Base-by-base conservation (phyloP, 1,284 basidiomycete species). In the Rhodotorula sp. region DNA sequence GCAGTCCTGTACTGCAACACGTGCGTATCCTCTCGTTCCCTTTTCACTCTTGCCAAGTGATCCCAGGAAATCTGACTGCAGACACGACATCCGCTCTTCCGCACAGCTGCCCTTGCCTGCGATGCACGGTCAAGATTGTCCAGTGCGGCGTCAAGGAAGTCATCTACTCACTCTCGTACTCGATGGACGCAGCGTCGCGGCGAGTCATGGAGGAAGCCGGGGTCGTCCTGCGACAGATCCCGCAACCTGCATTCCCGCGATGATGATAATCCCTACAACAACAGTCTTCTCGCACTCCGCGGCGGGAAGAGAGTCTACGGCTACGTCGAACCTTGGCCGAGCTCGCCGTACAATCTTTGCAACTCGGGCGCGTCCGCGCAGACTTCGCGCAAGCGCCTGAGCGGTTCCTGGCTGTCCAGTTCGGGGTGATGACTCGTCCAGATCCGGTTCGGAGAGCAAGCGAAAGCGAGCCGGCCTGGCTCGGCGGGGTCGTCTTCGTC, bases 91-190 rank as follows among this genome's bases (percentile, higher is more conserved):
- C 20, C 46, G 16, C 39, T 8, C 18, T 3, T 14, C 49, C 20
- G n/a, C 43, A 47, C 77, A 97, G 94, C n/a, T 98, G 97, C 79
- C 97, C 97, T 0, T 99, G 97, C 81, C 84, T 99, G 15, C 89
- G 89, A 74, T 99, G 97, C 80, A 93, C 94, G 0, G 90, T 98
- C 81, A 99, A 99, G 81, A 98, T 99, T 76, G 92, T 95, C 34
- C 96, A 99, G 80, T 91, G 90, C 58, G 96, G 96, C 6, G 90
- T 99, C 21, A 88, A 87, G 71, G 90, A 91, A 76, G 96, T 99
- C 15, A 92, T 99, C 8, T 99, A 99, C 81, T 96, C 96, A 81
- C 84, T 97, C 67, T 90, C 89, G 71, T 99, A 99, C 83, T 93
- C 92, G 84, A 92, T 97, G 93, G 94, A 82, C 79, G 88, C 84